Evolutionary conservation across 176 grass and related monocot genomes (phyloP).

Genomic region (Triticum turgidum): DNA sequence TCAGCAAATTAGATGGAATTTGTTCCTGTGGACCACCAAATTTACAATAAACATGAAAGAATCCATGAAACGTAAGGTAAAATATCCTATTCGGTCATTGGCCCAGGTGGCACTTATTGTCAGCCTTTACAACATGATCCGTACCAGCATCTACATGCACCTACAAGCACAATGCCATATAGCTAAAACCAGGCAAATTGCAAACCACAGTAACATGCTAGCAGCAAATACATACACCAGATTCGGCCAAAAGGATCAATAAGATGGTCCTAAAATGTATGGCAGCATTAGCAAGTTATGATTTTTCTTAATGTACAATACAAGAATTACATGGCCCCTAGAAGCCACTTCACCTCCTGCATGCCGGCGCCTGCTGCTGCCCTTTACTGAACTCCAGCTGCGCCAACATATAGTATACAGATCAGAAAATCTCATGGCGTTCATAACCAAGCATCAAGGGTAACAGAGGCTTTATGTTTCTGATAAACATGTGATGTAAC

Average conservation of each 20-base stretch:
- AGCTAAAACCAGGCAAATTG: conserved; percentile 36
- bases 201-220: conserved; percentile 23
- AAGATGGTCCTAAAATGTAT: conserved; percentile 45
- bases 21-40: not conserved
- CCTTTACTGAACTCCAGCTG: conserved; percentile 67
- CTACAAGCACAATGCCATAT: conserved; percentile 26
- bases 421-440: conserved; percentile 12
- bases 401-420: conserved; percentile 18
- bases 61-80: not conserved
- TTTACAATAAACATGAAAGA: not conserved
- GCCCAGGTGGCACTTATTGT: conserved; percentile 23
- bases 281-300: conserved; percentile 27
- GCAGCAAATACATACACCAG: conserved; percentile 14
- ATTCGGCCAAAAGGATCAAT: conserved; percentile 23
- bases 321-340: conserved; percentile 22
- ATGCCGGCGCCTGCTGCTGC: conserved; percentile 12
- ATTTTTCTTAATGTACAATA: conserved; percentile 34
- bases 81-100: not conserved
- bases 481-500: not conserved
- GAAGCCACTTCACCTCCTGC: conserved; percentile 21
- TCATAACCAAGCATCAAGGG: not conserved
- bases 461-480: not conserved
- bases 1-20: not conserved
- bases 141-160: conserved; percentile 14
- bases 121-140: conserved; percentile 25